Percentiles rank a stretch among this genome's conserved stretches.
Evolutionary conservation across 352 stramenopile genomes (phyloP).

Genomic region (Chrysophaeum taylorii): DNA sequence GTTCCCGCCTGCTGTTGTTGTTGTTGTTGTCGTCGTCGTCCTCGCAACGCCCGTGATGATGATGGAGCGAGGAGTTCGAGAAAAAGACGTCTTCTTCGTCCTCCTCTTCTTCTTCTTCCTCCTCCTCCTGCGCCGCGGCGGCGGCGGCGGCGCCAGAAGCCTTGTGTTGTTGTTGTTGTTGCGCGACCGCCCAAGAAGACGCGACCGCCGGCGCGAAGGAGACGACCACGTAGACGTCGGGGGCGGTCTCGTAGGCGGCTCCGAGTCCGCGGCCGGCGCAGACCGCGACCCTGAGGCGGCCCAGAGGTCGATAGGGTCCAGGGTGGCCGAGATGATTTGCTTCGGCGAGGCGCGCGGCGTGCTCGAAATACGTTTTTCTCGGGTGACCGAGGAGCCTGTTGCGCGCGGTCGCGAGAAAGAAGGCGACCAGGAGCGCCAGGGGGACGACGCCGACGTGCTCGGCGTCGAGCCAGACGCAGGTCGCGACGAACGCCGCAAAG

Average conservation of each 20-base stretch:
- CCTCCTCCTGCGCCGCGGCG: background rate
- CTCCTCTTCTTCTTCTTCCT: background rate
- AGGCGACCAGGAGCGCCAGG: background rate
- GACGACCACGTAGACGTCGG: background rate
- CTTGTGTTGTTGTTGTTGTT: background rate
- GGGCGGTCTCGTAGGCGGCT: background rate
- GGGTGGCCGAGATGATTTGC: background rate
- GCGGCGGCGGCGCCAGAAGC: too few species aligned
- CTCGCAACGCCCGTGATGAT: background rate
- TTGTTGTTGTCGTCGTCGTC: background rate
- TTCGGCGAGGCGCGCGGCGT: background rate
- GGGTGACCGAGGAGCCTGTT: background rate
- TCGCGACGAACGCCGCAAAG: background rate
- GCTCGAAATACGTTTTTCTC: background rate
- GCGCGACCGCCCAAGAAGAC: background rate
- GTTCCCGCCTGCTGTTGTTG: background rate
- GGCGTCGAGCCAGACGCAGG: background rate
- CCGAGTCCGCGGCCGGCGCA: slow-evolving; percentile 1
- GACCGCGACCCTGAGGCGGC: slow-evolving; percentile 2
- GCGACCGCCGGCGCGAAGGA: background rate
- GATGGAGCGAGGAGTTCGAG: background rate
- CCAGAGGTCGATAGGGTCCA: background rate
- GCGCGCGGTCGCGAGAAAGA: background rate
- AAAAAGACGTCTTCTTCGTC: background rate
- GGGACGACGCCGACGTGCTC: background rate